These are phyloP conservation scores for Penicillium palitans DNA, from an alignment of 2,329 filamentous ascomycete genomes.

Conservation along the genomic window DNA sequence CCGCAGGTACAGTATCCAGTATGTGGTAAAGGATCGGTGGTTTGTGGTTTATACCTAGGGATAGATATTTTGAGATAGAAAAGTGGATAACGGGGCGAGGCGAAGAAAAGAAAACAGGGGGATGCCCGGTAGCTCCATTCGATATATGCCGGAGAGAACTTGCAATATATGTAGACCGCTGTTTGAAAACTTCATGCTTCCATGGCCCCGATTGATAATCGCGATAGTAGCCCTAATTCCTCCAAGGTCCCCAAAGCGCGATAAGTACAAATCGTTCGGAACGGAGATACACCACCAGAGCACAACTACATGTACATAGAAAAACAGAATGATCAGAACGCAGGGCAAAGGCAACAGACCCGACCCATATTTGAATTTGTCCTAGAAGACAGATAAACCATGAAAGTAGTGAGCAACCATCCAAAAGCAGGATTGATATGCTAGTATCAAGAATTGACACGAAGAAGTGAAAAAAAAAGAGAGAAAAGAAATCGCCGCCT, in stretches of 20 bases:
- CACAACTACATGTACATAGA: not conserved
- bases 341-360: constrained; percentile 1
- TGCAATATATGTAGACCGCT: too few species aligned
- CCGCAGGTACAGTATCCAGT: not conserved
- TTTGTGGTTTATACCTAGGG: not conserved
- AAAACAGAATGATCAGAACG: not conserved
- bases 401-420: not conserved
- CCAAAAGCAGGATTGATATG: not conserved
- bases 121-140: not conserved
- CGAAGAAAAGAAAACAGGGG: not conserved
- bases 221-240: not conserved
- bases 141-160: not conserved
- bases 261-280: not conserved
- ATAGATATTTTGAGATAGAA: not conserved
- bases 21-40: not conserved
- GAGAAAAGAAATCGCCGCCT: not conserved
- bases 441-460: constrained; percentile 1
- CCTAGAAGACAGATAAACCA: not conserved
- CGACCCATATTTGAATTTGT: not conserved
- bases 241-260: not conserved
- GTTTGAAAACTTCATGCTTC: not conserved
- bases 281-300: not conserved
- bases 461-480: constrained; percentile 3
- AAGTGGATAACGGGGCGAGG: not conserved
- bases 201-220: not conserved